A percentile compares a stretch with the other conserved stretches of the same genome.
These are phyloP conservation scores for Fusarium scirpi DNA, from an alignment of 2,329 filamentous ascomycete species.

Conservation along the genomic window DNA sequence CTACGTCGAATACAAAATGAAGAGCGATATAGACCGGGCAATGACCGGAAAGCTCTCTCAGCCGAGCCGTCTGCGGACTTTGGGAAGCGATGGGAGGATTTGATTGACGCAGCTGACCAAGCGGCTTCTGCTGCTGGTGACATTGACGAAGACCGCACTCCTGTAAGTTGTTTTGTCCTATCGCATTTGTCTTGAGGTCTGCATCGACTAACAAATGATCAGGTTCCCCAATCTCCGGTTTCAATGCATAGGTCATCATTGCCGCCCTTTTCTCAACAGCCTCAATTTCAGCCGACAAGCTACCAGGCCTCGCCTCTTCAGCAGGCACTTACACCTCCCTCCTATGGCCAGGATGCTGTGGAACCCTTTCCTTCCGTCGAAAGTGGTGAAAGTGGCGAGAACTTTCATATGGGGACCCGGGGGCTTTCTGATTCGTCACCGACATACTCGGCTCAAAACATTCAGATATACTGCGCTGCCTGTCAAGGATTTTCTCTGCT, in stretches of 20 bases:
- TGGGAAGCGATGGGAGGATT: constrained; percentile 94
- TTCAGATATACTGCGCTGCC: constrained; percentile 92
- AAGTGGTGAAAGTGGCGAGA: constrained; percentile 77
- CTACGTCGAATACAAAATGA: constrained; percentile 69
- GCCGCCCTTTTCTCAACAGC: constrained; percentile 70
- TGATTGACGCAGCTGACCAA: constrained; percentile 84
- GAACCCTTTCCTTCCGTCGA: constrained; percentile 94
- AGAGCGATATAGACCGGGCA: constrained; percentile 72
- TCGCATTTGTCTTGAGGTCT: not conserved
- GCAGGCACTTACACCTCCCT: constrained; percentile 88
- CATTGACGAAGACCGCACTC: constrained; percentile 89
- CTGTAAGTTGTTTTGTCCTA: constrained; percentile 62
- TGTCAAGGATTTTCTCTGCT: constrained; percentile 83
- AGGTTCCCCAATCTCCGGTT: constrained; percentile 75
- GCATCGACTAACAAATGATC: constrained; percentile 42
- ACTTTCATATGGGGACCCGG: constrained; percentile 76
- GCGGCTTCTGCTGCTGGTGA: constrained; percentile 89
- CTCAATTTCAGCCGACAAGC: constrained; percentile 70
- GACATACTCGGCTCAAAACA: constrained; percentile 77
- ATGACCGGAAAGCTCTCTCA: constrained; percentile 85
- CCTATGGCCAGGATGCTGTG: constrained; percentile 72
- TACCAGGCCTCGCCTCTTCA: constrained; percentile 93
- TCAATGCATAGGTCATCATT: constrained; percentile 72
- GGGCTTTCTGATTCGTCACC: constrained; percentile 78
- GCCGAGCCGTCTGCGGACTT: constrained; percentile 85